These are phyloP conservation scores for Podila horticola DNA, from an alignment of 192 early-diverging fungal species.

Conservation along the genomic window DNA sequence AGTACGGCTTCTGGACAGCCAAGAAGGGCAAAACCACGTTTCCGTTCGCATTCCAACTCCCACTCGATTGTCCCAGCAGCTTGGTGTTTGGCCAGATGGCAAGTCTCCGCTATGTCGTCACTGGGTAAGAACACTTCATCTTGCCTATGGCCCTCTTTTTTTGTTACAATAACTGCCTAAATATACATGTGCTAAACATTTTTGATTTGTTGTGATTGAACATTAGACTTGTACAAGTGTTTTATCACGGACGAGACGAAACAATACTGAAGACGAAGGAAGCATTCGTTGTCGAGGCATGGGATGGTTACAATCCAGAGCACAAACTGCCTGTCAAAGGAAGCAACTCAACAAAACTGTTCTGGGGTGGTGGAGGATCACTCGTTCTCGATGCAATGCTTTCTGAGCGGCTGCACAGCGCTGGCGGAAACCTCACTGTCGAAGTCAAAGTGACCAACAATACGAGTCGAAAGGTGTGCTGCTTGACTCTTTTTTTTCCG, in stretches of 20 bases:
- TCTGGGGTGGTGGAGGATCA: conserved; percentile 54
- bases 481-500: not conserved
- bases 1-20: conserved; percentile 65
- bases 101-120: conserved; percentile 65
- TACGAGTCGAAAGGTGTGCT: conserved; percentile 60
- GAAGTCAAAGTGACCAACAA: conserved; percentile 59
- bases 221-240: conserved; percentile 61
- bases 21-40: conserved; percentile 75
- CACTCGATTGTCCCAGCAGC: conserved; percentile 68
- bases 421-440: conserved; percentile 55
- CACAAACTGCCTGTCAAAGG: conserved; percentile 45
- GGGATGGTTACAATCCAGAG: conserved; percentile 53
- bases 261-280: conserved; percentile 66
- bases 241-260: conserved; percentile 63
- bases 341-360: conserved; percentile 53
- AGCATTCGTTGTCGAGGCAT: conserved; percentile 68
- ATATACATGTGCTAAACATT: not conserved
- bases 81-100: conserved; percentile 60
- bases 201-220: not conserved
- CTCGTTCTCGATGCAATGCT: conserved; percentile 49
- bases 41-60: conserved; percentile 70
- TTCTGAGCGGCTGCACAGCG: conserved; percentile 42
- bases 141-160: not conserved
- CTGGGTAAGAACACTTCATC: conserved; percentile 54
- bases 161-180: not conserved